Base-by-base conservation (phyloP, 805 yeast genomes). In the Metschnikowia aberdeeniae region DNA sequence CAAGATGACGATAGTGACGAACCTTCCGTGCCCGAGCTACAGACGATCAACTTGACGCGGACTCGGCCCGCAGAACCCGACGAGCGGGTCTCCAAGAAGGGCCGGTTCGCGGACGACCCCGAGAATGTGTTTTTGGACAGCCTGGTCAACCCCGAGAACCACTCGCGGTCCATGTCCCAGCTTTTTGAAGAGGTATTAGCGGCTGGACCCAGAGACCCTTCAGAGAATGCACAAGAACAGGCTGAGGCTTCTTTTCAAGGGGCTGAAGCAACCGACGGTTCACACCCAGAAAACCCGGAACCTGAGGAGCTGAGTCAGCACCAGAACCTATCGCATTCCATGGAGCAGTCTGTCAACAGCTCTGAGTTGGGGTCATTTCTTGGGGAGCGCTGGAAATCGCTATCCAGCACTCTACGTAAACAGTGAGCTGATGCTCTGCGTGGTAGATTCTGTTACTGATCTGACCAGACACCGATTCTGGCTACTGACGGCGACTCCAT, bases 51-150 rank as follows among this genome's bases (percentile, higher is more conserved):
- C 24, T 35, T 40, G 29, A 17, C 44, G 9, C 39, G 44, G 30
- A 24, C 36, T 13, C 34, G 33, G 22, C 38, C 36, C 5, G 34
- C 27, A 17, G 26, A 13, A 17, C 6, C 28, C 30, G 43, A 34
- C 3, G 31, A 29, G 11, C 22, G 34, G 29, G 24, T 13, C 22
- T 31, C 11, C 11, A 36, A 33, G 34, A 45, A 33, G 30, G 29
- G 40, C 17, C 13, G 31, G 14, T 40, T 14, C 9, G 42, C 27
- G 3, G 42, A 42, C 29, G 64, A 58, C 39, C 58, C 57, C 26
- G 63, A 60, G 20, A 68, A 68, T 45, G 67, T 68, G 11, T 68
- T 70, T 44, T 53, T 67, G 42, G 73, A 67, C 22, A 55, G 43
- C 4, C 26, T 4, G 19, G 43, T 13, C 36, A 22, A 22, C 36